Conservation (phyloP, 148 eudicot species). For the Dianthus caryophyllus region DNA sequence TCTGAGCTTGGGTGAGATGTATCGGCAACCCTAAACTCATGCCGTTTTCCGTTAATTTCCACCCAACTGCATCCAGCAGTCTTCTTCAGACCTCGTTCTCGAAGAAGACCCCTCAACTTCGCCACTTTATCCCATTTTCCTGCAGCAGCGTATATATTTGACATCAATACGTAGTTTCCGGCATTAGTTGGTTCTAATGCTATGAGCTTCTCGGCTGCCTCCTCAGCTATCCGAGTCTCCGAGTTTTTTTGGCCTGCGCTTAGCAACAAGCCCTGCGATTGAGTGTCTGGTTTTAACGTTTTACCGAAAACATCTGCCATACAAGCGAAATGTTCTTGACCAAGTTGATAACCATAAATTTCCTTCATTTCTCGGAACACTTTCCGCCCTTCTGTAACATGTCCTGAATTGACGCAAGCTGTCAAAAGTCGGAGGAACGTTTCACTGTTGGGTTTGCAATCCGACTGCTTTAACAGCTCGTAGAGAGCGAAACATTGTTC, state of each 20-base stretch:
- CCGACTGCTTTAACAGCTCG: slow-evolving; percentile 25
- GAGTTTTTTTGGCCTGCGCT: slow-evolving; percentile 34
- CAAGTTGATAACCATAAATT: slow-evolving; percentile 25
- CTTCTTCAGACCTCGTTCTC: slow-evolving; percentile 37
- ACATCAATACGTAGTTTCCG: slow-evolving; percentile 31
- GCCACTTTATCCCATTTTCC: slow-evolving; percentile 39
- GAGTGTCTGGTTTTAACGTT: slow-evolving; percentile 30
- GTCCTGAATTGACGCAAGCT: slow-evolving; percentile 40
- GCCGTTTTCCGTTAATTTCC: slow-evolving; percentile 30
- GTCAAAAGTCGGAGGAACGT: slow-evolving; percentile 37
- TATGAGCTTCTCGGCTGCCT: slow-evolving; percentile 34
- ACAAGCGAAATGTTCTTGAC: slow-evolving; percentile 38
- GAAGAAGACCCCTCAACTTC: slow-evolving; percentile 31
- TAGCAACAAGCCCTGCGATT: slow-evolving; percentile 33
- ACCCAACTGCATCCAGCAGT: slow-evolving; percentile 39
- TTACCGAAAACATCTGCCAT: slow-evolving; percentile 38
- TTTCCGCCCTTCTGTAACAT: slow-evolving; percentile 21
- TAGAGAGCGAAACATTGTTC: slow-evolving; percentile 27
- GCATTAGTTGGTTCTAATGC: slow-evolving; percentile 35
- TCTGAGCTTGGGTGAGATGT: slow-evolving; percentile 30
- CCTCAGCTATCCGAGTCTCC: slow-evolving; percentile 26
- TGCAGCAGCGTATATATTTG: slow-evolving; percentile 33
- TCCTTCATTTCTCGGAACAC: slow-evolving; percentile 32
- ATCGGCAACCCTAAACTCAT: slow-evolving; percentile 38
- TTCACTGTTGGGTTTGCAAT: slow-evolving; percentile 26